Evolutionary conservation across 805 yeast species (phyloP).

Genomic region (Saturnispora diversa): DNA sequence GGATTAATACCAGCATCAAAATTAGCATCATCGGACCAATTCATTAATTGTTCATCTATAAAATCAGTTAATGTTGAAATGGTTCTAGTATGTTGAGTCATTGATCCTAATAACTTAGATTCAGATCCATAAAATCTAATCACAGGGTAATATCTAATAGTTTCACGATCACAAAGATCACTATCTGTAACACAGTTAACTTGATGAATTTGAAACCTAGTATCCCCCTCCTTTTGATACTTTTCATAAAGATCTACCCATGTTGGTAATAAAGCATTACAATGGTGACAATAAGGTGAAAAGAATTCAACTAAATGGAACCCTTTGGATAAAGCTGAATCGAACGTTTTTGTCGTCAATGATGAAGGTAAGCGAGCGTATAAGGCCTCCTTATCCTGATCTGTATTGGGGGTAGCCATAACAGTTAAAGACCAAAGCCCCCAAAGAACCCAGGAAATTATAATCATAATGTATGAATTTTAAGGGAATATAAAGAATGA

Average conservation of each 20-base stretch:
- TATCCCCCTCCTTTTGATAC: constrained; percentile 34
- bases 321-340: constrained; percentile 39
- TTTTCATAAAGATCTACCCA: constrained; percentile 64
- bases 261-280: constrained; percentile 67
- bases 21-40: constrained; percentile 36
- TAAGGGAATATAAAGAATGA: no score
- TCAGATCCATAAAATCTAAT: constrained; percentile 60
- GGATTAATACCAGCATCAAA: constrained; percentile 32
- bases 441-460: no score
- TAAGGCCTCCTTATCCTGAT: constrained; percentile 8
- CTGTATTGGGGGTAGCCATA: no score
- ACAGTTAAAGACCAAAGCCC: no score
- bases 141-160: constrained; percentile 59
- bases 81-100: constrained; percentile 36
- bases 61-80: constrained; percentile 44
- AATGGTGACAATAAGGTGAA: constrained; percentile 86
- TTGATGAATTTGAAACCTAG: constrained; percentile 39
- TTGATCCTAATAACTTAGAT: constrained; percentile 35
- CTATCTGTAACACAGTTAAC: constrained; percentile 85
- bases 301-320: constrained; percentile 77
- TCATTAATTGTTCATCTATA: constrained; percentile 41
- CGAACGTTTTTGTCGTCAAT: constrained; percentile 45
- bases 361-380: constrained; percentile 38
- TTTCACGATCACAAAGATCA: constrained; percentile 69
- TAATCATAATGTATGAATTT: no score